Evolutionary conservation across 495 filamentous ascomycete genomes (phyloP), one percentile per base, ranked within the genome.

Genomic region (Xylaria cubensis): DNA sequence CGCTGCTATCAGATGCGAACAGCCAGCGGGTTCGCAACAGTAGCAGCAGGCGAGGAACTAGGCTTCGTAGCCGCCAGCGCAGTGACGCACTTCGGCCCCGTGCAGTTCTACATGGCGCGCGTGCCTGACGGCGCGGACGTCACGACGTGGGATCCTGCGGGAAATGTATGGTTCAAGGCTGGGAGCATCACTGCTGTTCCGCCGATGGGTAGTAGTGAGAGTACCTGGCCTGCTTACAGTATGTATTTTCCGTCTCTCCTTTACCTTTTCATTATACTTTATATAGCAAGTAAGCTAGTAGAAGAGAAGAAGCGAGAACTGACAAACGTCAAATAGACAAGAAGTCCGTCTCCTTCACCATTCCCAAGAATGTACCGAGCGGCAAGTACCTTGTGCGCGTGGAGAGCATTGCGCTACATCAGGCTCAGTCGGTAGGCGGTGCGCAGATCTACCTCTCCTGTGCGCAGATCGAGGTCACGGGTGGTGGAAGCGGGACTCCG

Each of bases 101-200:
- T 86, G 67, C 79, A 78, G 74, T 85, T 82, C 67, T 86, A 86
- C 77, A 86, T 87, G 83, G 86, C 85, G 6, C 77, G 79, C 26
- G 84, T 83, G 17, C 58, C 58, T 1, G 82, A 82, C 12, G 65
- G 69, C 21, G 75, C 74, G 15, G 77, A 83, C 55, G 74, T 84
- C 73, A 80, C 82, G 71, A 80, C 78, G 12, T 87, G 82, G 82
- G 85, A 87, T n/a, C 79, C 80, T 1, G 69, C 78, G 0, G 84
- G 85, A 1, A 79, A 82, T 44, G 84, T 86, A 1, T 87, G 84
- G 86, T 86, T 86, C 75, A 87, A 87, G 76, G 80, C 83, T 19
- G 80, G 71, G 15, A 77, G 75, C 63, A 82, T 84, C 65, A 76
- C 72, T 3, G 82, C 77, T 8, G 75, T 64, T 17, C 80, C 56